Evolutionary conservation across 2,329 filamentous ascomycete species (phyloP).

Genomic region (Fusarium veterinarium): DNA sequence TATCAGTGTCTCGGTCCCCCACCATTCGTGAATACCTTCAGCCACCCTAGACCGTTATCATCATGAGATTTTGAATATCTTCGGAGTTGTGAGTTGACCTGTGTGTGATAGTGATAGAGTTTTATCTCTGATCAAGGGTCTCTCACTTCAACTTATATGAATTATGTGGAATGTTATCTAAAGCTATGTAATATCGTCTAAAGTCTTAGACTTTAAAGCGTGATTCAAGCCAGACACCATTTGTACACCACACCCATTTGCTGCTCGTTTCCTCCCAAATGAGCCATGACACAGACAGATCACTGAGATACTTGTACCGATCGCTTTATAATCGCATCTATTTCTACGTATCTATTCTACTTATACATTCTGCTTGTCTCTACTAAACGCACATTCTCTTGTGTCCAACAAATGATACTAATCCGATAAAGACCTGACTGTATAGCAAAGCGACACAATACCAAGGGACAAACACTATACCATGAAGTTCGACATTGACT

Average conservation of each 20-base stretch:
- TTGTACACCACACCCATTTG: fast-evolving
- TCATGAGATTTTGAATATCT: background rate
- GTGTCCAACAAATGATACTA: background rate
- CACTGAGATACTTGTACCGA: background rate
- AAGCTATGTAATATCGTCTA: background rate
- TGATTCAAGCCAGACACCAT: too few species aligned
- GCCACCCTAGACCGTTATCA: conserved; percentile 22
- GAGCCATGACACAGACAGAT: fast-evolving
- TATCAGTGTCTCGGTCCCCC: conserved; percentile 33
- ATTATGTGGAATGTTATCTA: too few species aligned
- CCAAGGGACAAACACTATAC: too few species aligned
- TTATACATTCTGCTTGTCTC: background rate
- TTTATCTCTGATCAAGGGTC: fast-evolving
- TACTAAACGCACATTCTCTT: too few species aligned
- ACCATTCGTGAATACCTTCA: conserved; percentile 1
- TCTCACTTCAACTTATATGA: background rate
- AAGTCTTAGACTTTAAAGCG: fast-evolving
- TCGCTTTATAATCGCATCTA: too few species aligned
- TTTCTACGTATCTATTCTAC: fast-evolving
- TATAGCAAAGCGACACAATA: background rate
- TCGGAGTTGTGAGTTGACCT: too few species aligned
- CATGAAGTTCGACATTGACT: background rate
- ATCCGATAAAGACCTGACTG: too few species aligned
- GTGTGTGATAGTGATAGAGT: background rate
- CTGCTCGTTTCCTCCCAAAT: fast-evolving